Evolutionary conservation across 177 flowering plant species (phyloP).

Genomic region (Vitis hybrid): DNA sequence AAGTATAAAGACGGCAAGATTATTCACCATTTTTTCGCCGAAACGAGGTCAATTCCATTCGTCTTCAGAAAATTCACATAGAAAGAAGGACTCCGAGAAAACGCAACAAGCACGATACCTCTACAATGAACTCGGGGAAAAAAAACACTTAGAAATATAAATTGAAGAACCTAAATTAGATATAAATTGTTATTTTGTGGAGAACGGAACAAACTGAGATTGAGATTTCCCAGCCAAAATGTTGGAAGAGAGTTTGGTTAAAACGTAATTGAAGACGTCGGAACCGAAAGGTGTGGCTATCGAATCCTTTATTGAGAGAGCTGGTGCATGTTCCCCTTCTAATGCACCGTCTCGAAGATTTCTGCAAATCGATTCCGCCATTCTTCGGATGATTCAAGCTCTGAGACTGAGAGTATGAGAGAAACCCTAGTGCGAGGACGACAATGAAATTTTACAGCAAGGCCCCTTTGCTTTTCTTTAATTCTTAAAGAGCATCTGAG

Average conservation of each 20-base stretch:
- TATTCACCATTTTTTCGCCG: slow-evolving; percentile 53
- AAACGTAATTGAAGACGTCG: slow-evolving; percentile 62
- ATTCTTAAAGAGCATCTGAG: neutral
- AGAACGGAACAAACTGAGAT: slow-evolving; percentile 40
- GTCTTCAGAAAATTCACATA: slow-evolving; percentile 59
- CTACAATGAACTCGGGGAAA: slow-evolving; percentile 27
- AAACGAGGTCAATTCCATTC: slow-evolving; percentile 39
- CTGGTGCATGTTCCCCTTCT: slow-evolving; percentile 87
- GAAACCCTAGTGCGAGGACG: neutral
- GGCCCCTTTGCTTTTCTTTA: neutral
- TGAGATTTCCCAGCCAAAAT: slow-evolving; percentile 69
- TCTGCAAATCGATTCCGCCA: slow-evolving; percentile 83
- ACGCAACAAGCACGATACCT: slow-evolving; percentile 67
- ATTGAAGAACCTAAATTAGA: neutral
- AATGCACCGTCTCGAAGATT: slow-evolving; percentile 73
- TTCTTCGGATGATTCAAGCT: slow-evolving; percentile 8
- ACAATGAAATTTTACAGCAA: neutral
- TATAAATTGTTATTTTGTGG: too few species aligned
- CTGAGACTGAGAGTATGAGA: neutral
- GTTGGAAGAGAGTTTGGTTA: slow-evolving; percentile 47
- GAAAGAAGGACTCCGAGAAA: slow-evolving; percentile 60
- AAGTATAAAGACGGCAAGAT: neutral
- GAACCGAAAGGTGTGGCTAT: slow-evolving; percentile 47
- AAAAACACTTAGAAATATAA: neutral
- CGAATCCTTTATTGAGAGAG: slow-evolving; percentile 75